Conservation (phyloP, 768 basidiomycete genomes). For the Psilocybe sp. region DNA sequence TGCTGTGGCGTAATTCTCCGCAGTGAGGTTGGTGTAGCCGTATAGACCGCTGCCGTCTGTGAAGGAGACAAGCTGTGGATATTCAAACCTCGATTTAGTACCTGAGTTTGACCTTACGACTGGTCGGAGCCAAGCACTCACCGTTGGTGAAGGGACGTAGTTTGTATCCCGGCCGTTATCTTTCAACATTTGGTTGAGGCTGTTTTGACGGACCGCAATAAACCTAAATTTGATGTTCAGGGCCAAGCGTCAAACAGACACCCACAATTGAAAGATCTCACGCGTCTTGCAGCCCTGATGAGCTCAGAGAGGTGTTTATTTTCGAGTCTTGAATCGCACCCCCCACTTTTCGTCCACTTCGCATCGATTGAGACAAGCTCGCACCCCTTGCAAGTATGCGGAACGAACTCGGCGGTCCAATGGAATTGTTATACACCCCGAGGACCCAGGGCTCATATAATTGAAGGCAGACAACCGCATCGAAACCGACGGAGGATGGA, state of each 20-base stretch:
- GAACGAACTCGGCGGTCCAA: conserved; percentile 25
- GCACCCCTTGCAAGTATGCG: conserved; percentile 30
- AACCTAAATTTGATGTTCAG: conserved; percentile 20
- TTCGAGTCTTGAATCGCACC: conserved; percentile 11
- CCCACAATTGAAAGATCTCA: conserved; percentile 10
- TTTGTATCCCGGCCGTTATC: conserved; percentile 36
- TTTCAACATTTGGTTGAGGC: conserved; percentile 35
- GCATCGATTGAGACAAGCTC: background rate
- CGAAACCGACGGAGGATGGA: conserved; percentile 33
- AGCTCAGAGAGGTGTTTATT: conserved; percentile 24
- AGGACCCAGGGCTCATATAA: conserved; percentile 40
- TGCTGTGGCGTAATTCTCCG: conserved; percentile 27
- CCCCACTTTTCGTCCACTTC: background rate
- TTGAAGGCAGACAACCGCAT: conserved; percentile 36
- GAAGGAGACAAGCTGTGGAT: conserved; percentile 32
- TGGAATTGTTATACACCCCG: conserved; percentile 33
- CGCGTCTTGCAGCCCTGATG: conserved; percentile 21
- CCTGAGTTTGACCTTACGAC: background rate
- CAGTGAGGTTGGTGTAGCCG: conserved; percentile 37
- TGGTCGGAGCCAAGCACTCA: conserved; percentile 13
- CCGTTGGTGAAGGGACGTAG: conserved; percentile 40
- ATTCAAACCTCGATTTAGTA: no score
- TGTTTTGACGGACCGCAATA: conserved; percentile 31
- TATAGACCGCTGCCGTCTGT: conserved; percentile 32
- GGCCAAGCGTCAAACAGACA: background rate